A percentile compares a stretch with the other conserved stretches of the same genome.
These are phyloP conservation scores for Chaetothyriales sp. DNA, from an alignment of 2,329 filamentous ascomycete genomes.

Conservation along the genomic window DNA sequence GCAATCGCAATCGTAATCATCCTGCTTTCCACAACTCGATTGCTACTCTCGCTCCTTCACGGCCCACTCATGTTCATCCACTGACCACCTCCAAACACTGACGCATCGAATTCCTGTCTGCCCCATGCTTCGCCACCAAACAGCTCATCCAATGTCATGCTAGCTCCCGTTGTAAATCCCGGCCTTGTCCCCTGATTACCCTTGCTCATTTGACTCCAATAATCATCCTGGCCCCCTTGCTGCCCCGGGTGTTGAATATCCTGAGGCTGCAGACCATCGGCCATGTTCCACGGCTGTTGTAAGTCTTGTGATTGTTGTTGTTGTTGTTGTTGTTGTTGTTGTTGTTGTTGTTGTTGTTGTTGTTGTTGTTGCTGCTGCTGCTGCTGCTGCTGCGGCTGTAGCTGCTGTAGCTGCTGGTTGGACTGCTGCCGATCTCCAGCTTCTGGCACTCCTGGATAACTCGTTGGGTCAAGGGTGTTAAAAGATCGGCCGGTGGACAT, in stretches of 20 bases:
- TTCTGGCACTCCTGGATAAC: conserved; percentile 11
- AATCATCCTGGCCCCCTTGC: conserved; percentile 6
- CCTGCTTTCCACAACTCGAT: no score
- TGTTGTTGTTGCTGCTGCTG: conserved; percentile 8
- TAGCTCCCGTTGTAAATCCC: conserved; percentile 6
- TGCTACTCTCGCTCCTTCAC: not conserved
- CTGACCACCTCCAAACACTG: not conserved
- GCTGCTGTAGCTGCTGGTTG: conserved; percentile 12
- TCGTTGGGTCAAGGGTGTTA: not conserved
- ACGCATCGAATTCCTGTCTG: not conserved
- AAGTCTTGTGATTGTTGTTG: conserved; percentile 24
- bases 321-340: conserved; percentile 26
- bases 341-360: no score
- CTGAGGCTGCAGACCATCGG: conserved; percentile 7
- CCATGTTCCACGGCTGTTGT: conserved; percentile 22
- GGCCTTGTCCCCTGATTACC: conserved; percentile 3
- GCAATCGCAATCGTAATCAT: no score
- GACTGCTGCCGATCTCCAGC: conserved; percentile 12
- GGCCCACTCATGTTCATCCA: not conserved
- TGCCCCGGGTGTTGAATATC: not conserved
- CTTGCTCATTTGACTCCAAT: conserved; percentile 10
- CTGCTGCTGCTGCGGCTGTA: conserved; percentile 18
- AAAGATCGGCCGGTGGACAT: not conserved
- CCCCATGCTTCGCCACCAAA: conserved; percentile 2
- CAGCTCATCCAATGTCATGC: conserved; percentile 11